Base-by-base conservation (phyloP, 2,329 filamentous ascomycete genomes). In the Helotiales sp. region DNA sequence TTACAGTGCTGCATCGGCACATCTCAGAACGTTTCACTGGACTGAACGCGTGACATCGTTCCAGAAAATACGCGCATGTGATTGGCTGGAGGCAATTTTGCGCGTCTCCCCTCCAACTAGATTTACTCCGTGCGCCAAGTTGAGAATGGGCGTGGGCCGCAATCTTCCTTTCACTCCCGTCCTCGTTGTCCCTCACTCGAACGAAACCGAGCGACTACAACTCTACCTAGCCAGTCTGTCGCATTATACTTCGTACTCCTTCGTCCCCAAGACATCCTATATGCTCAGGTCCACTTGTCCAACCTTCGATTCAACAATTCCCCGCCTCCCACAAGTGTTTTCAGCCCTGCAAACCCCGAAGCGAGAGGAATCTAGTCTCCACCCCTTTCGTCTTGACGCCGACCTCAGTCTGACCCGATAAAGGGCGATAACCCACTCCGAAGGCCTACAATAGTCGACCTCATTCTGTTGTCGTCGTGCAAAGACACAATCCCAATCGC, bases 361-460 rank as follows among this genome's bases (percentile, higher is more conserved):
- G 52, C 52, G 52, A 57, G 52, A 37, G 30, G 32, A 40, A 57
- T 57, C 52, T 40, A 57, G 40, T 57, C 52, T 57, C 52, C 52
- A 57, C 52, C 52, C 52, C 52, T 57, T 57, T 37, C 30, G 52
- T 37, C n/a, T 69, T 71, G 65, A 70, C 69, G 67, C 70, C 69
- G 65, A 61, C 65, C 63, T 63, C 49, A 43, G 20, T 57, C 43
- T 37, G 54, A 30, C 64, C 64, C 50, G 67, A 69, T 67, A 61
- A 60, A 69, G 59, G 49, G 47, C 34, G 47, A 64, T 61, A 57
- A 61, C 60, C 58, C 63, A 32, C 45, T 64, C 40, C 10, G 5
- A 55, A 22, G 62, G 43, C 47, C 58, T 59, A 11, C 55, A 55
- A 61, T 45, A 26, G 22, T 62, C 37, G 54, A 62, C 47, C 24